phyloP scores from a whole-genome alignment of 1,284 basidiomycete genomes.

The Ceratobasidium sp. region DNA sequence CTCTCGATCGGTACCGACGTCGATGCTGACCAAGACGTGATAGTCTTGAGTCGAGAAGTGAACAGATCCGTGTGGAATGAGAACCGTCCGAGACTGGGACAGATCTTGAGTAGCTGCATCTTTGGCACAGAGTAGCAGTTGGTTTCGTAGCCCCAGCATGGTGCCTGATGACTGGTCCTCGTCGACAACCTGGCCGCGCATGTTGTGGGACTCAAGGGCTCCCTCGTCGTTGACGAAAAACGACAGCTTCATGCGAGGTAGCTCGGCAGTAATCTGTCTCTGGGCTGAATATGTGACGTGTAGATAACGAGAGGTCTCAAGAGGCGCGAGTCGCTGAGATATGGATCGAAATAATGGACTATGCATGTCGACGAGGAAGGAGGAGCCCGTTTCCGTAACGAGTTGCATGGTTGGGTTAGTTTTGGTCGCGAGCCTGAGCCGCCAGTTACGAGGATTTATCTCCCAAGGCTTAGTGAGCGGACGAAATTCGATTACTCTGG shows the following conservation, averaged over 20 bases:
- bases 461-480: constrained; percentile 7
- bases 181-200: constrained; percentile 53
- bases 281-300: neutral
- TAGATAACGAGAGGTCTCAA: constrained; percentile 33
- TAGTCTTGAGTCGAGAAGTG: constrained; percentile 26
- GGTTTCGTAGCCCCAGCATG: constrained; percentile 51
- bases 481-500: constrained; percentile 11
- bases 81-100: constrained; percentile 53
- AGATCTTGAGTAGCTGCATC: neutral
- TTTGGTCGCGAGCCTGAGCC: neutral
- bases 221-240: constrained; percentile 48
- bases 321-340: neutral
- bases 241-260: constrained; percentile 49
- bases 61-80: constrained; percentile 58
- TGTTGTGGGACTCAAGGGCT: constrained; percentile 48
- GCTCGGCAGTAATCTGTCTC: constrained; percentile 16
- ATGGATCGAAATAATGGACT: constrained; percentile 4
- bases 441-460: neutral
- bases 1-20: neutral
- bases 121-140: constrained; percentile 48
- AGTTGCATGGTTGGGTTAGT: neutral
- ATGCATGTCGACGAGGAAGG: constrained; percentile 5
- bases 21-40: constrained; percentile 42
- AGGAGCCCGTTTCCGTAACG: neutral
- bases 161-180: constrained; percentile 53